A percentile compares a stretch with the other conserved stretches of the same genome.
phyloP scores from a whole-genome alignment of 2,329 filamentous ascomycete species.

The Metarhizium robertsii region DNA sequence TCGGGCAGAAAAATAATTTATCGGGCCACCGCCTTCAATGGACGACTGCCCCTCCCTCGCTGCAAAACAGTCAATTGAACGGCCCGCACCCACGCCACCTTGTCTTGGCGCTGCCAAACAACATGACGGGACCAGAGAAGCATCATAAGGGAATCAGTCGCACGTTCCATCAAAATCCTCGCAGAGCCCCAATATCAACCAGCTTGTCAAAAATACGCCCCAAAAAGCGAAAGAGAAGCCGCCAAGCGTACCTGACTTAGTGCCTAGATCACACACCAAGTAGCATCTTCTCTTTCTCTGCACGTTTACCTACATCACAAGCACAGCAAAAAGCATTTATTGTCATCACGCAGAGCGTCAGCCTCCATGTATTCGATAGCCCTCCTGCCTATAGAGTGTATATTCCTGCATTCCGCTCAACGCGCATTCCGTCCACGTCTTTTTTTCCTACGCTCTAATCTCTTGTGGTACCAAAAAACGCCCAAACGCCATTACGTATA shows the following conservation, averaged over 20 bases:
- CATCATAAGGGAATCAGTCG: no score
- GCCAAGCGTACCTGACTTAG: no score
- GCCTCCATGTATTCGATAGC: background rate
- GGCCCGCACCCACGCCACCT: background rate
- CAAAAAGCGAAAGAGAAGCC: no score
- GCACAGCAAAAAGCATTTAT: no score
- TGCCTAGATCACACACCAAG: no score
- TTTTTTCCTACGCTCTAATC: background rate
- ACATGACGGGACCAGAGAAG: background rate
- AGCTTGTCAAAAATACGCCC: no score
- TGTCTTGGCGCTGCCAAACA: background rate
- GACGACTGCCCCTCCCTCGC: no score
- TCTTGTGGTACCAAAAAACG: slow-evolving; percentile 10
- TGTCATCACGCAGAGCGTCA: background rate
- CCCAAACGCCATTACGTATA: slow-evolving; percentile 17
- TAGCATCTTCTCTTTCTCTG: no score
- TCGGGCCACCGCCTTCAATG: slow-evolving; percentile 17
- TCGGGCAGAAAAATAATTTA: slow-evolving; percentile 21
- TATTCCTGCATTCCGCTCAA: background rate
- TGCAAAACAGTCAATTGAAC: background rate
- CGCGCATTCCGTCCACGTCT: background rate
- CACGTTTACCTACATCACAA: no score
- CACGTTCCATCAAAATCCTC: no score
- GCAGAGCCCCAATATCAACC: no score
- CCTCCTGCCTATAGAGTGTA: background rate